Percentiles rank a stretch among this genome's conserved stretches.
phyloP scores from a whole-genome alignment of 1,284 basidiomycete genomes.

The Apiotrichum sp. region DNA sequence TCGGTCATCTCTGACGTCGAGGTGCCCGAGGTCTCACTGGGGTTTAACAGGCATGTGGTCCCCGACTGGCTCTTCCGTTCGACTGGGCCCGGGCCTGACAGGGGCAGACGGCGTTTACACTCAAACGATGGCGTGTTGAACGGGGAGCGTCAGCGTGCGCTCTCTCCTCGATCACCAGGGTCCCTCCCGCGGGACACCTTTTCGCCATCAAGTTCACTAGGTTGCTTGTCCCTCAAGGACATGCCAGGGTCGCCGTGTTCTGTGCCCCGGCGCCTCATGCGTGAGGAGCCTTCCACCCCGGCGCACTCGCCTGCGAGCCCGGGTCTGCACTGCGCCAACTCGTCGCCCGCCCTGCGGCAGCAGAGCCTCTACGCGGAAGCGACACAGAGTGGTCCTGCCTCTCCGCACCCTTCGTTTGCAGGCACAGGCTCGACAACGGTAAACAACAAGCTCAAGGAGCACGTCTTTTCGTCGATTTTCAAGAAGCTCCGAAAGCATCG shows the following conservation, averaged over 20 bases:
- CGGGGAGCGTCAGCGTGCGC: conserved; percentile 16
- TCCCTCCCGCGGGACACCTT: conserved; percentile 12
- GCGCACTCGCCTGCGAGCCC: conserved; percentile 34
- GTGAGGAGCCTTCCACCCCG: conserved; percentile 35
- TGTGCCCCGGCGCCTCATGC: conserved; percentile 18
- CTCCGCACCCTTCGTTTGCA: conserved; percentile 55
- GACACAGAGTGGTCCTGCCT: conserved; percentile 6
- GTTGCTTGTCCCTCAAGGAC: conserved; percentile 21
- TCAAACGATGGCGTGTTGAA: conserved; percentile 9
- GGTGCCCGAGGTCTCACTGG: conserved; percentile 80
- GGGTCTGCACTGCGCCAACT: conserved; percentile 39
- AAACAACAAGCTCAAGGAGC: conserved; percentile 85
- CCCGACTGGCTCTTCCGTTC: conserved; percentile 76
- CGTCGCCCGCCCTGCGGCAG: conserved; percentile 29
- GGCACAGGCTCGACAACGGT: conserved; percentile 86
- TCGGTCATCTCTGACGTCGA: conserved; percentile 47
- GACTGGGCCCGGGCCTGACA: conserved; percentile 10
- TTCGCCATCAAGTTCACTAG: conserved; percentile 34
- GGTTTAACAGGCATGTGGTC: conserved; percentile 90
- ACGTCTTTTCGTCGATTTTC: conserved; percentile 81
- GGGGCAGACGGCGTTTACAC: conserved; percentile 14
- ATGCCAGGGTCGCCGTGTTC: conserved; percentile 21
- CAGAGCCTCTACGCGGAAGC: conserved; percentile 15
- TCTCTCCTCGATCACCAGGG: conserved; percentile 4
- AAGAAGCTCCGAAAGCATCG: conserved; percentile 50